Evolutionary conservation across 352 stramenopile genomes (phyloP).

Genomic region (Pythium phragmitis): DNA sequence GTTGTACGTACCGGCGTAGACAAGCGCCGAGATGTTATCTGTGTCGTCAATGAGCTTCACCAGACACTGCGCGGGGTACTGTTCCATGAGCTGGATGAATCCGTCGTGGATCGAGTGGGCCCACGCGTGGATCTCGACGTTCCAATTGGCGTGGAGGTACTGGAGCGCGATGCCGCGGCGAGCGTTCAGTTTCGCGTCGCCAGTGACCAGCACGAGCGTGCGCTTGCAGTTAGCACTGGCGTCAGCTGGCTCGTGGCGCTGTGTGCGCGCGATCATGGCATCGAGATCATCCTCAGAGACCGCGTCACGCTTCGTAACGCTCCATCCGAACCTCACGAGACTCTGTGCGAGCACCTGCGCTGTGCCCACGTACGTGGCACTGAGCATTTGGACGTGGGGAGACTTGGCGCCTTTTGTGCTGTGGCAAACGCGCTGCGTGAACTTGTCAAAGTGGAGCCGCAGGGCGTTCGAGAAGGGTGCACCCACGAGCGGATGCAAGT

Average conservation of each 20-base stretch:
- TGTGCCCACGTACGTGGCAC: constrained; percentile 12
- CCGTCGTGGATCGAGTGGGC: constrained; percentile 18
- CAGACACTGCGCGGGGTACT: constrained; percentile 4
- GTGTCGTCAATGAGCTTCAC: constrained; percentile 18
- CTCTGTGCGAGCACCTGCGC: constrained; percentile 15
- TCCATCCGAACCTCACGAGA: constrained; percentile 16
- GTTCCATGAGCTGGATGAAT: constrained; percentile 19
- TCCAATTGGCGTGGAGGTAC: constrained; percentile 14
- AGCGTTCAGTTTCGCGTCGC: constrained; percentile 13
- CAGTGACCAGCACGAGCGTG: constrained; percentile 18
- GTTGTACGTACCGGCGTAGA: constrained; percentile 22
- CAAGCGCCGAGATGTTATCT: constrained; percentile 11
- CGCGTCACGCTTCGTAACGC: constrained; percentile 8
- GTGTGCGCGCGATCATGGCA: neutral
- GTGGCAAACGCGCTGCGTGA: constrained; percentile 19
- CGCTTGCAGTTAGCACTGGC: constrained; percentile 7
- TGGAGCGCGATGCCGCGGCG: constrained; percentile 6
- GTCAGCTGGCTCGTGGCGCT: neutral
- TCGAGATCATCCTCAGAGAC: constrained; percentile 1
- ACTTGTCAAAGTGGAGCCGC: constrained; percentile 19
- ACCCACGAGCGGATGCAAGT: constrained; percentile 16
- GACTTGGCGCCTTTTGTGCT: constrained; percentile 5
- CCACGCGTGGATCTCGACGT: constrained; percentile 20
- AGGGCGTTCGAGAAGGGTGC: constrained; percentile 17
- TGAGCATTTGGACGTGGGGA: constrained; percentile 10